These are phyloP conservation scores for Cyclostephanos tholiformis DNA, from an alignment of 108 stramenopile genomes.

Conservation along the genomic window DNA sequence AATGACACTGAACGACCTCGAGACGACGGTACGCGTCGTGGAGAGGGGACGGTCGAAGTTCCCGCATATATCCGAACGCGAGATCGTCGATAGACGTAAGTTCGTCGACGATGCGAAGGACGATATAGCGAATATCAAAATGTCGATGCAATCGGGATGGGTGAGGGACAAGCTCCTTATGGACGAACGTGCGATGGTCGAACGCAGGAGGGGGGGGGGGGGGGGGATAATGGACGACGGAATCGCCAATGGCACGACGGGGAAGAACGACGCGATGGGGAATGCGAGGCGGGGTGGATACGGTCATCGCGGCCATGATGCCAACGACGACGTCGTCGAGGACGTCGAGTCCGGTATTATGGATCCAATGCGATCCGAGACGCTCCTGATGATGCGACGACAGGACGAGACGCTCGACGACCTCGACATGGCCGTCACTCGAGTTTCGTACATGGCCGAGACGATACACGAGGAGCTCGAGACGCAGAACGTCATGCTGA, in stretches of 20 bases:
- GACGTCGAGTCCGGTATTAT: conserved; percentile 42
- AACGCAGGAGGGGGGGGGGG: conserved; percentile 44
- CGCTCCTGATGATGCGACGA: conserved; percentile 76
- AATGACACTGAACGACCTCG: conserved; percentile 68
- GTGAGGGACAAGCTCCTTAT: conserved; percentile 63
- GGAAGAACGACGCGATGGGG: too few relatives aligned
- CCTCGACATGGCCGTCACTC: conserved; percentile 71
- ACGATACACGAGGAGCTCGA: conserved; percentile 84
- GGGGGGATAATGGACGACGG: not conserved
- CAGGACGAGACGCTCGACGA: conserved; percentile 89
- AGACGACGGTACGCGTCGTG: conserved; percentile 70
- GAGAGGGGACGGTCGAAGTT: conserved; percentile 68
- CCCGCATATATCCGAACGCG: conserved; percentile 63
- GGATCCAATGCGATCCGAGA: conserved; percentile 64
- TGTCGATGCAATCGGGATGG: conserved; percentile 62
- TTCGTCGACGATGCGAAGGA: conserved; percentile 62
- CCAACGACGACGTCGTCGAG: not conserved
- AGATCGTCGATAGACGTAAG: conserved; percentile 60
- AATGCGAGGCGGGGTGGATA: too few relatives aligned
- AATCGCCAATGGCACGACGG: conserved; percentile 1
- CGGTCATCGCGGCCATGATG: too few relatives aligned
- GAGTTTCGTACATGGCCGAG: conserved; percentile 83
- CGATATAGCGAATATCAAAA: conserved; percentile 56
- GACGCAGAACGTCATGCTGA: conserved; percentile 82
- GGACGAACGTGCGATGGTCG: conserved; percentile 73